Base-by-base conservation (phyloP, 2,329 filamentous ascomycete species). In the Fusarium nygamai region DNA sequence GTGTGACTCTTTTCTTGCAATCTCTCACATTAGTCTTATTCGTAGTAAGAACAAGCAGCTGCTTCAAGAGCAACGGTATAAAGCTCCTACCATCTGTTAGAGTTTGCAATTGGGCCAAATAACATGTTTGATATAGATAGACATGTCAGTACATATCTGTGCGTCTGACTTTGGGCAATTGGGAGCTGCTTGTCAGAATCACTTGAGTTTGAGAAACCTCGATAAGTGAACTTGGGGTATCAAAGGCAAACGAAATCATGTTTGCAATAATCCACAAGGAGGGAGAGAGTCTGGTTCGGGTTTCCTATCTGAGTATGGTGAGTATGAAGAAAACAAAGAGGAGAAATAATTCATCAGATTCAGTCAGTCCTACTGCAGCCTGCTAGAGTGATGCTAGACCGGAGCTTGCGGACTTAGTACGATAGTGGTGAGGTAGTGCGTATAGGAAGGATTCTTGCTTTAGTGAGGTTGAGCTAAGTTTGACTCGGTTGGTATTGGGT, bases 341-440 rank as follows among this genome's bases (percentile, higher is more conserved):
- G 38, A 44, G 24, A 48, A 41, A 44, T 16, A 24, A 34, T 24
- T 53, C 24, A 31, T 58, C 51, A 31, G 46, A 31, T n/a, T 31
- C 27, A 59, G 51, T 31, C 46, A 47, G 51, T 33, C 51, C 43
- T 46, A 20, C 61, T 61, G 43, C 20, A 61, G 14, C 61, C 61
- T 64, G 43, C 43, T 20, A 36, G 43, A 31, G 47, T 60, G 61
- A 47, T 38, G 53, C 53, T 41, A 38, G 33, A 46, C 46, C 50
- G 44, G 62, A 62, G 46, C 57, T 64, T 61, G 44, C 57, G 46
- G 50, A 58, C 29, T 67, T 64, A 56, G 44, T 46, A 61, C 47
- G 53, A 16, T 8, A 13, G 38, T 57, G 31, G 48, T 34, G 47
- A 56, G 51, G 20, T 17, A 39, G 51, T 36, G 17, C 13, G 22